Evolutionary conservation across 352 stramenopile species (phyloP), one percentile per base, ranked within the genome.

Genomic region (Phytophthora niederhauseri): DNA sequence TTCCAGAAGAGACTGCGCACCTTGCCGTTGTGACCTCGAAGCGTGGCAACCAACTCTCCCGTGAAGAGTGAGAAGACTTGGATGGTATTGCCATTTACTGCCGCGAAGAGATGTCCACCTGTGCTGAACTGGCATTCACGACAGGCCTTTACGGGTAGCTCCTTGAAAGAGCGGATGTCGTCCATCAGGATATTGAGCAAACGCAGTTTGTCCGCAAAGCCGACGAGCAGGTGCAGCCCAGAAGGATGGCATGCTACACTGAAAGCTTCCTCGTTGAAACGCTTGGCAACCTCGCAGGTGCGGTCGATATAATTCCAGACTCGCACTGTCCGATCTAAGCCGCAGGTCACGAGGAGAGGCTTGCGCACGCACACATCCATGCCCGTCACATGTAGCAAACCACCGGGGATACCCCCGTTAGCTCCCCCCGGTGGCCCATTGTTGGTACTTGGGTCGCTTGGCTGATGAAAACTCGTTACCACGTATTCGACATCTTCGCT

Each of bases 251-350:
- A 91, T 2, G 91, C 78, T 15, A 98, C 87, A 60, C 87, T 97
- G 68, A 92, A 87, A 22, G 91, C 90, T 66, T 98, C 91, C 64
- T 98, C 94, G 11, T 76, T 78, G 57, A 98, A 98, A 30, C 76
- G 68, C 68, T 97, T 97, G 62, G 76, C 77, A 26, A 98, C 79
- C 62, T 98, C 93, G 31, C 89, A 87, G 5, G 65, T 83, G 14
- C 93, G 89, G 49, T 97, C 90, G 22, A 97, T 77, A 72, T 98
- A 98, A 73, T 98, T 98, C 95, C 94, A 98, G 26, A 98, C 83
- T 31, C 93, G 85, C 14, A 98, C 82, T 3, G 88, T 96, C 49
- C 78, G 73, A 71, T 98, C 95, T 49, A 97, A 78, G 6, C 89
- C 88, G 56, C 90, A 98, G 7, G 94, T 98, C 24, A 97, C 90